Conservation (phyloP, 2,329 filamentous ascomycete species). For the Teratosphaeria nubilosa region DNA sequence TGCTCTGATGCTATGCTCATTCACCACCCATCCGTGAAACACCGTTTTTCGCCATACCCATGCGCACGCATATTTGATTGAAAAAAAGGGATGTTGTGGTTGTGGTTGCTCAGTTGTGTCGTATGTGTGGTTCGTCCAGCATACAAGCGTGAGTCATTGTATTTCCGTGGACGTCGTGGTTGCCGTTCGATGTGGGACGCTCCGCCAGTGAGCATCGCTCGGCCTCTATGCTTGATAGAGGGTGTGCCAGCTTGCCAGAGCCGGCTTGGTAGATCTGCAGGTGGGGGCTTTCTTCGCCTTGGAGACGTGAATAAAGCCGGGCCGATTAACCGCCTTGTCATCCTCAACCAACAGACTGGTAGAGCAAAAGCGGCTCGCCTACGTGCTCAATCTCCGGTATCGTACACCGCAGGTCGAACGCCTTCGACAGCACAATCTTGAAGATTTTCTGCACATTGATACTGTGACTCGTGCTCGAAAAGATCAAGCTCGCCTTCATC, state of each 20-base stretch:
- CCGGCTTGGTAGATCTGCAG: not conserved
- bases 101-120: not conserved
- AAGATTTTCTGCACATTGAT: slow-evolving; percentile 99
- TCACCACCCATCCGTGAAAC: not conserved
- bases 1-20: not conserved
- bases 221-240: not conserved
- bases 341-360: slow-evolving; percentile 42
- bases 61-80: not conserved
- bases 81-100: not conserved
- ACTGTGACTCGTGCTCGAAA: slow-evolving; percentile 97
- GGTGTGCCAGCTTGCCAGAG: not conserved
- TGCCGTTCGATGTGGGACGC: not conserved
- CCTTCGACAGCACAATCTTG: slow-evolving; percentile 98
- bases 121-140: not conserved
- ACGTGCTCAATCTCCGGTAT: slow-evolving; percentile 98
- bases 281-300: not conserved
- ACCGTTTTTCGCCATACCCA: not conserved
- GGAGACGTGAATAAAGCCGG: not conserved
- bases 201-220: not conserved
- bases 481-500: slow-evolving; percentile 95
- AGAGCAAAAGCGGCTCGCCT: slow-evolving; percentile 87
- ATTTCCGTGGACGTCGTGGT: not conserved
- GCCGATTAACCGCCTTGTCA: not conserved
- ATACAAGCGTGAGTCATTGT: not conserved
- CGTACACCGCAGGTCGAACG: slow-evolving; percentile 96